Base-by-base conservation (phyloP, 2,329 filamentous ascomycete species). In the Aureobasidium sp. region DNA sequence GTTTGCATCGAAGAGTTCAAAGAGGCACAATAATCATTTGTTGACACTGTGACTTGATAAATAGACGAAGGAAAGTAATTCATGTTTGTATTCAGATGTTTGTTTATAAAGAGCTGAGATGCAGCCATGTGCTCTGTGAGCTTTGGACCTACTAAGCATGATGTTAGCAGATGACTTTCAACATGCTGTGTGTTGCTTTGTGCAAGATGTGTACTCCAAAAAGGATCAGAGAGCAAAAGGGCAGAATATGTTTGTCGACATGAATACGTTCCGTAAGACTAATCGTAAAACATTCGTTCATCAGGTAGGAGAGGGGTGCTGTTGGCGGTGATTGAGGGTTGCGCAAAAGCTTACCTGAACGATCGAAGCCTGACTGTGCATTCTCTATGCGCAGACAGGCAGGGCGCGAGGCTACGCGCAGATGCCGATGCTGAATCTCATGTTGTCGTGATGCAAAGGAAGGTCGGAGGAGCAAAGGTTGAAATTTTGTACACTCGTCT, bases 201-300 rank as follows among this genome's bases (percentile, higher is more conserved):
- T 45, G 29, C 42, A 25, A 58, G 42, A 58, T 27, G 11, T n/a
- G 20, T 36, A n/a, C 45, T 39, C 55, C 55, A 29, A 37, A 29
- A 48, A 29, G 31, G 55, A 58, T 58, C 55, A 58, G 55, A 58
- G 55, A 58, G 55, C 55, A 58, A 58, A 58, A 58, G 55, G 55
- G 55, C 55, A 58, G 55, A 58, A 58, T 58, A 48, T 58, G 31
- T 58, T 47, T 58, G 55, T 58, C 37, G 39, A 42, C 55, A 58
- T 47, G 55, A 42, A 34, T 58, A 58, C 49, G 22, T 42, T 58
- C 42, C 27, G 37, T 34, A 58, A 58, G 55, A 58, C 55, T 58
- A 58, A 58, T 58, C 55, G 55, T 58, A 58, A 58, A 58, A 58
- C 29, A 58, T 58, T 58, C 55, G 55, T 58, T 58, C 55, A 58